Evolutionary conservation across 345 rosid genomes (phyloP).

Genomic region (Citrus maxima): DNA sequence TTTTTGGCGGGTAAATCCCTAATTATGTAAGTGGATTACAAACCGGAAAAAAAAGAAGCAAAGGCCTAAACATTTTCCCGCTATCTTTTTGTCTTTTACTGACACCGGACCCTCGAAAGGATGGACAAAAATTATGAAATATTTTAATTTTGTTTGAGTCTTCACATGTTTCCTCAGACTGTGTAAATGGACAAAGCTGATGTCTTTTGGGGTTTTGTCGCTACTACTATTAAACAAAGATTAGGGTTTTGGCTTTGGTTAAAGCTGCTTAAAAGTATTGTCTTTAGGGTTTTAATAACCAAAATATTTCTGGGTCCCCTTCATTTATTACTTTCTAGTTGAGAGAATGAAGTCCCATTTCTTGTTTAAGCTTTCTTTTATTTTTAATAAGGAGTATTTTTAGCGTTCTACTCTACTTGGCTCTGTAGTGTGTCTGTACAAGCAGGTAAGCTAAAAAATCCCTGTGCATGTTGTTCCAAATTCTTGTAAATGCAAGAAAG

Average conservation of each 20-base stretch:
- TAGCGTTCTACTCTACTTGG: neutral
- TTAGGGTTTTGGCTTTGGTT: slow-evolving; percentile 25
- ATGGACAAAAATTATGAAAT: slow-evolving; percentile 6
- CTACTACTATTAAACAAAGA: slow-evolving; percentile 29
- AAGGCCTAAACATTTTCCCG: slow-evolving; percentile 31
- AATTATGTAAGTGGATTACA: neutral
- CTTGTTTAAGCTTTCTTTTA: neutral
- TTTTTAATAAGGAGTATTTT: neutral
- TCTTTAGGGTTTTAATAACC: slow-evolving; percentile 13
- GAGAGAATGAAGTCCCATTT: slow-evolving; percentile 17
- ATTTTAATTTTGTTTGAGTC: slow-evolving; percentile 10
- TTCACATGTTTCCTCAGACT: slow-evolving; percentile 28
- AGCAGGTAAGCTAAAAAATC: slow-evolving; percentile 6
- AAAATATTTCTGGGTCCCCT: slow-evolving; percentile 32
- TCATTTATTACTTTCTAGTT: slow-evolving; percentile 21
- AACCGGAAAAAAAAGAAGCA: neutral
- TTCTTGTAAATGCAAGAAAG: slow-evolving; percentile 16
- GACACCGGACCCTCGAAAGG: slow-evolving; percentile 27
- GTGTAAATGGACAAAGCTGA: slow-evolving; percentile 17
- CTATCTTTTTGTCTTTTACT: slow-evolving; percentile 21
- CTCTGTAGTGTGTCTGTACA: neutral
- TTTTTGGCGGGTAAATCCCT: slow-evolving; percentile 63
- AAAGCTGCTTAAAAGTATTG: slow-evolving; percentile 17
- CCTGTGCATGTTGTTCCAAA: slow-evolving; percentile 7
- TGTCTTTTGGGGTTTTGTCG: slow-evolving; percentile 24